Evolutionary conservation across 1,139 yeast genomes (phyloP).

Genomic region (Taphrina communis): DNA sequence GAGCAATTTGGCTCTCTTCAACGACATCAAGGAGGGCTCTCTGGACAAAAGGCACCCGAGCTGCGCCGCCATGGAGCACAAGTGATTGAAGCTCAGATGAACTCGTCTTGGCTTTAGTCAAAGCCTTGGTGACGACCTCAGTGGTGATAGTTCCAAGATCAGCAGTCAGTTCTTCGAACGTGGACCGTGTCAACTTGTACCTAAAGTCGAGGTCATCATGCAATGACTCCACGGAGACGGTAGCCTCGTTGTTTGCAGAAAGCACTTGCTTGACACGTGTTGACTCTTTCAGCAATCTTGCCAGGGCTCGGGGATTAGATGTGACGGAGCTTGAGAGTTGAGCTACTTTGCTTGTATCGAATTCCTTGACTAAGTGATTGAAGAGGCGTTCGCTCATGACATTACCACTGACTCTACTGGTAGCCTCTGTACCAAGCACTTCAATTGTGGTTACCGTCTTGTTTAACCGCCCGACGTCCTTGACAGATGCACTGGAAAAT

Average conservation of each 20-base stretch:
- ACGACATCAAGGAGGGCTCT: conserved; percentile 55
- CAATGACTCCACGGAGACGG: conserved; percentile 56
- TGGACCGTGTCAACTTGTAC: conserved; percentile 68
- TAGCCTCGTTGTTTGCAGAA: conserved; percentile 83
- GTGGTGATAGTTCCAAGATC: conserved; percentile 58
- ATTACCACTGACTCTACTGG: conserved; percentile 74
- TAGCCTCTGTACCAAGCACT: conserved; percentile 74
- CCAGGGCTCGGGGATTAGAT: conserved; percentile 58
- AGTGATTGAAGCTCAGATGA: conserved; percentile 63
- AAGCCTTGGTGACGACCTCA: conserved; percentile 63
- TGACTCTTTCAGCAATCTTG: conserved; percentile 77
- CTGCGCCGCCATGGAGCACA: conserved; percentile 86
- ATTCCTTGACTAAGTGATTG: conserved; percentile 64
- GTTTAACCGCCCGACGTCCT: conserved; percentile 50
- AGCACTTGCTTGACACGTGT: conserved; percentile 85
- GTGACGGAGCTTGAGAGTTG: conserved; percentile 51
- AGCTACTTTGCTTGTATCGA: conserved; percentile 49
- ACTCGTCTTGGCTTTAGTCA: conserved; percentile 50
- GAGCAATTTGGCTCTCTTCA: conserved; percentile 65
- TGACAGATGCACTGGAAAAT: conserved; percentile 56
- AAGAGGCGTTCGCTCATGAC: conserved; percentile 69
- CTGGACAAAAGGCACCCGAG: conserved; percentile 88
- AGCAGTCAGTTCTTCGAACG: conserved; percentile 68
- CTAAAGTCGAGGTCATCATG: conserved; percentile 75
- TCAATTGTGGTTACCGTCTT: conserved; percentile 45